Evolutionary conservation across 2,329 filamentous ascomycete genomes (phyloP), one percentile per base, ranked within the genome.

Genomic region (Ophiocordyceps robertsii): DNA sequence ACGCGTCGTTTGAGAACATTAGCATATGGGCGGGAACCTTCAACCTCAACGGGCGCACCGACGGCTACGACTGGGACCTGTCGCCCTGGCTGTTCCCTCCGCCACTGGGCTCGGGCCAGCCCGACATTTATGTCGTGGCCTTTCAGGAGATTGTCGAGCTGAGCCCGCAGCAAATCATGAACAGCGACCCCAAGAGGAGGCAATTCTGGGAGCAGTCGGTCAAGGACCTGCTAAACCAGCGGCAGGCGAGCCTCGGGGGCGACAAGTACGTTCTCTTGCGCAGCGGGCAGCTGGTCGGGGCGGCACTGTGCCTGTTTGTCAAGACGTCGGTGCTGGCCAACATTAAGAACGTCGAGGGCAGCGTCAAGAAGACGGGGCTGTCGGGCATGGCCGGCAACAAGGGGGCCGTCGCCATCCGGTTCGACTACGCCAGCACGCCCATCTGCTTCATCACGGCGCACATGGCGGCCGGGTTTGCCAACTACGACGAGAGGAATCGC

Each of bases 81-180:
- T 82, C 84, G 1, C 70, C 81, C 2, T 98, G 92, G 92, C 67
- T 98, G 4, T 88, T 84, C 55, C 84, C 85, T 0, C 64, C 72
- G 4, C 49, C 56, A 1, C 41, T 72, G 10, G 72, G 76, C 6
- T 60, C 77, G 4, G 69, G 75, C 38, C 78, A 84, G 46, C 89
- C 92, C 6, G 84, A 90, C 45, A 84, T 98, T 32, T 80, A 94
- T 41, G 88, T 84, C 8, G 81, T 95, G 14, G 92, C 87, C 0
- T 96, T 98, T 53, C 92, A 98, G 57, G 92, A 98, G 61, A 96
- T 98, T 48, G 92, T 98, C n/a, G 86, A 95, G 56, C 68, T 98
- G 38, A 95, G 87, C 53, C 92, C 93, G 14, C 90, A 96, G 59
- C 92, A 98, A 56, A 96, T 98, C 56, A 95, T 98, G 88, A 95